phyloP scores from a whole-genome alignment of 2,329 filamentous ascomycete species.

The Fusarium sp. region DNA sequence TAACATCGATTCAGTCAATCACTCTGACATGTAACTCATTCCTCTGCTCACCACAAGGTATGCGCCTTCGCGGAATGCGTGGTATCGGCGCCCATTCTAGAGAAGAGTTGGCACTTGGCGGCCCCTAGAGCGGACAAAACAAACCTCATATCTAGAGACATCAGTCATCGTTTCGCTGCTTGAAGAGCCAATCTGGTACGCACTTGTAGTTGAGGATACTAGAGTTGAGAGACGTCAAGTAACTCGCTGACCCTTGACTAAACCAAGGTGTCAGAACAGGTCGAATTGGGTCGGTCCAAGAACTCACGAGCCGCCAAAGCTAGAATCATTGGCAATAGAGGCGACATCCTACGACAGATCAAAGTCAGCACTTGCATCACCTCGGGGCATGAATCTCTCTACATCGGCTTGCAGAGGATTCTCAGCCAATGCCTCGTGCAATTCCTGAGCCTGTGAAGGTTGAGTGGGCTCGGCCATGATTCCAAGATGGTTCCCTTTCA shows the following conservation, averaged over 20 bases:
- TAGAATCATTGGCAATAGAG: conserved; percentile 4
- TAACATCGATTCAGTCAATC: background rate
- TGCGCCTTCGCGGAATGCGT: conserved; percentile 37
- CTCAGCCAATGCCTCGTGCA: conserved; percentile 3
- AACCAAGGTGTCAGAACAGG: background rate
- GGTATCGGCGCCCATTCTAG: conserved; percentile 38
- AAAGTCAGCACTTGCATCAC: background rate
- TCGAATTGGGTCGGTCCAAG: fast-evolving
- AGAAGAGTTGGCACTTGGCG: background rate
- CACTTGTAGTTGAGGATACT: conserved; percentile 36
- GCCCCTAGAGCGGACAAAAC: too few species aligned
- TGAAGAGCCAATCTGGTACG: background rate
- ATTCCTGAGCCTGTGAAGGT: conserved; percentile 1
- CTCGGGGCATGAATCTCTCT: fast-evolving
- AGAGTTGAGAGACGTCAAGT: conserved; percentile 22
- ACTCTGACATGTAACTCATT: too few species aligned
- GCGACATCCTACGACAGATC: conserved; percentile 6
- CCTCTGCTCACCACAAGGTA: conserved; percentile 30
- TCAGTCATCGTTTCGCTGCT: fast-evolving
- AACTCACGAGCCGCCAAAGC: background rate
- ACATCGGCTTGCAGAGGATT: conserved; percentile 22
- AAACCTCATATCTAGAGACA: conserved; percentile 29
- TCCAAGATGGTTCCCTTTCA: background rate
- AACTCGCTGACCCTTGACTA: conserved; percentile 8
- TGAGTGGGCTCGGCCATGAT: conserved; percentile 2